Percentiles rank a stretch among this genome's conserved stretches.
phyloP scores from a whole-genome alignment of 768 basidiomycete species.

The Mycena galericulata region DNA sequence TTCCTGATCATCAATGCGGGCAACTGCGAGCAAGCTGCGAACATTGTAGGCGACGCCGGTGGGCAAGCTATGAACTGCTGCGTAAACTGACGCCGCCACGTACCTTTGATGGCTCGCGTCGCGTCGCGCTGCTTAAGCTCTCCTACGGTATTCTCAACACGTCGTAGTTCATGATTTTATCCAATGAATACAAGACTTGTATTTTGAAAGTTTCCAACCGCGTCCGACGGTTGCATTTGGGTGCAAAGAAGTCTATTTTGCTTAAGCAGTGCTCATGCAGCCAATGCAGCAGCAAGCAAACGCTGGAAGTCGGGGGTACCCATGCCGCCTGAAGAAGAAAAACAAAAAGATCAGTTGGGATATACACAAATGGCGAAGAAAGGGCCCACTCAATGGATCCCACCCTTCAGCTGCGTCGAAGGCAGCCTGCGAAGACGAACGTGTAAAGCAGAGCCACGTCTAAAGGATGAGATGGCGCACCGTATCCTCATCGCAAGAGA shows the following conservation, averaged over 20 bases:
- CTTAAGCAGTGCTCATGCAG: slow-evolving; percentile 6
- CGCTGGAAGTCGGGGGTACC: slow-evolving; percentile 23
- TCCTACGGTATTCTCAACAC: too few species aligned
- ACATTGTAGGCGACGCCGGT: too few species aligned
- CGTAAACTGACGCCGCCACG: too few species aligned
- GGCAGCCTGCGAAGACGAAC: slow-evolving; percentile 8
- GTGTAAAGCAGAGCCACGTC: not conserved
- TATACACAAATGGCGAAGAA: not conserved
- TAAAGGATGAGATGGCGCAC: not conserved
- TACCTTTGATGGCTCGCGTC: too few species aligned
- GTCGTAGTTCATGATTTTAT: too few species aligned
- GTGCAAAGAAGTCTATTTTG: slow-evolving; percentile 5
- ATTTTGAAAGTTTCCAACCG: too few species aligned
- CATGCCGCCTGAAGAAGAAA: slow-evolving; percentile 12
- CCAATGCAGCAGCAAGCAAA: slow-evolving; percentile 15
- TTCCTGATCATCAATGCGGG: too few species aligned
- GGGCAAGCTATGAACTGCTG: too few species aligned
- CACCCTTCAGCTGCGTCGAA: slow-evolving; percentile 19
- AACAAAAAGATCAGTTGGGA: not conserved
- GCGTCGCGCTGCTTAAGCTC: too few species aligned
- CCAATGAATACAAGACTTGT: too few species aligned
- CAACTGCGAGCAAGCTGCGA: too few species aligned
- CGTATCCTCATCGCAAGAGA: not conserved
- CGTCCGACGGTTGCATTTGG: too few species aligned
- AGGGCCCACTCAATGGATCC: slow-evolving; percentile 13